These are phyloP conservation scores for Ophiostoma piceae DNA, from an alignment of 2,329 filamentous ascomycete species.

Conservation along the genomic window DNA sequence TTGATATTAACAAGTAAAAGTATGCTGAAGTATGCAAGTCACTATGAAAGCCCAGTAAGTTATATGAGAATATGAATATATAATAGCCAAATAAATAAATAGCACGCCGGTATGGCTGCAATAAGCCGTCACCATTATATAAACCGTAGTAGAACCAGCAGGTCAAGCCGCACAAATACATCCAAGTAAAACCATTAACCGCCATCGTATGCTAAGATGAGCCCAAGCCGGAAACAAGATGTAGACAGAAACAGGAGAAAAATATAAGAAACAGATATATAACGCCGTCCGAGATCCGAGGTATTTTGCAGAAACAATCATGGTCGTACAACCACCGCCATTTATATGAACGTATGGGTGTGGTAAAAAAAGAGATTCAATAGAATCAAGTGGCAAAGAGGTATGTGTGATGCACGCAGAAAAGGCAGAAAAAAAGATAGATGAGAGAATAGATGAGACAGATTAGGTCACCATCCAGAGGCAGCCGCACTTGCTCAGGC, in stretches of 20 bases:
- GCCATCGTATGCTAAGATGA: background rate
- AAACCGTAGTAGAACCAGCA: background rate
- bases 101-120: background rate
- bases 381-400: background rate
- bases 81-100: background rate
- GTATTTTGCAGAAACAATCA: conserved; percentile 13
- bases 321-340: conserved; percentile 11
- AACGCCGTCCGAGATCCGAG: conserved; percentile 15
- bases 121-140: background rate
- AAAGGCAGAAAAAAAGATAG: background rate
- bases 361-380: background rate
- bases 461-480: conserved; percentile 47
- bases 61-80: background rate
- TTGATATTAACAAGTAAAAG: background rate
- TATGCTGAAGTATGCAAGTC: background rate
- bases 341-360: background rate
- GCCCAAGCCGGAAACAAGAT: background rate
- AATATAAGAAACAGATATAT: background rate
- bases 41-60: background rate
- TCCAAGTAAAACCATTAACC: background rate
- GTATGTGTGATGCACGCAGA: background rate
- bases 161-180: background rate
- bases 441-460: conserved; percentile 21
- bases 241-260: background rate
- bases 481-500: conserved; percentile 50